Conservation (phyloP, 2,329 filamentous ascomycete genomes). For the Colletotrichum sp. region DNA sequence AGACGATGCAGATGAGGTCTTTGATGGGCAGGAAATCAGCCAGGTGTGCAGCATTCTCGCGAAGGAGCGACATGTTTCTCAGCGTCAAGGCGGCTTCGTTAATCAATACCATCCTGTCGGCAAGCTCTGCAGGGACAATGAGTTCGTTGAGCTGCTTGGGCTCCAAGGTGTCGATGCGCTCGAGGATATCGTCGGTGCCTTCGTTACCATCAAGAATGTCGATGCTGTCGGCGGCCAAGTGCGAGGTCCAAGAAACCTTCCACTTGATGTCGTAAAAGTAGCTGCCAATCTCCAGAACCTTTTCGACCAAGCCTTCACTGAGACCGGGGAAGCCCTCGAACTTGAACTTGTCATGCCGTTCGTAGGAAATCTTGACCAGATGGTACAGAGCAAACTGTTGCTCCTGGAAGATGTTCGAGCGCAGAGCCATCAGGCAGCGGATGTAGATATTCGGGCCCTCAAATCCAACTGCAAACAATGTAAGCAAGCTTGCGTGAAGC, state of each 20-base stretch:
- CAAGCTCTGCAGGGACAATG: slow-evolving; percentile 74
- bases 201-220: slow-evolving; percentile 47
- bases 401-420: slow-evolving; percentile 79
- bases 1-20: slow-evolving; percentile 81
- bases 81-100: slow-evolving; percentile 88
- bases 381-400: slow-evolving; percentile 94
- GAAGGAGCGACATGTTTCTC: slow-evolving; percentile 93
- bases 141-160: slow-evolving; percentile 65
- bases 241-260: slow-evolving; percentile 72
- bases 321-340: slow-evolving; percentile 91
- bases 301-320: slow-evolving; percentile 86
- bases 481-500: background rate
- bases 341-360: slow-evolving; percentile 93
- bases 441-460: slow-evolving; percentile 91
- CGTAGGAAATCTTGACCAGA: slow-evolving; percentile 92
- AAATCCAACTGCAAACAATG: slow-evolving; percentile 52
- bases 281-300: slow-evolving; percentile 77
- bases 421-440: slow-evolving; percentile 81
- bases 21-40: slow-evolving; percentile 73
- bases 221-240: slow-evolving; percentile 47
- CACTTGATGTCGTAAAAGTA: slow-evolving; percentile 85
- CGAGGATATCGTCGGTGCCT: slow-evolving; percentile 61
- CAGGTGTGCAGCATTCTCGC: slow-evolving; percentile 85
- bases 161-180: slow-evolving; percentile 70
- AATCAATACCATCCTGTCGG: slow-evolving; percentile 74